Base-by-base conservation (phyloP, 2,329 filamentous ascomycete species). In the Alternaria hordeiaustralica region DNA sequence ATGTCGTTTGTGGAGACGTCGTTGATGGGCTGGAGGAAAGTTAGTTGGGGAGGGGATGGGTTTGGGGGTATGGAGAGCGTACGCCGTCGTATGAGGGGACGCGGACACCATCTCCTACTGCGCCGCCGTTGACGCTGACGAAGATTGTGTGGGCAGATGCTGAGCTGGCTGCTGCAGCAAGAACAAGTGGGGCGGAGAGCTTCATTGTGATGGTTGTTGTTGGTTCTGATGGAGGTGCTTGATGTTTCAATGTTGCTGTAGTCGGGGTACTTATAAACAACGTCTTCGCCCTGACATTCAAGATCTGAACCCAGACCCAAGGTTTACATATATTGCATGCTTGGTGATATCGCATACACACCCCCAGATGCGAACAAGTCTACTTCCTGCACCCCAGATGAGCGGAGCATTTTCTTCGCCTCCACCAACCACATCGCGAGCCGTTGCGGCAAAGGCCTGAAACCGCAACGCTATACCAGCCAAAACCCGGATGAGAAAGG, bases 1-100 rank as follows among this genome's bases (percentile, higher is more conserved):
- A 89, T 78, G 61, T 85, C 82, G 71, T 84, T 82, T 54, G 83
- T 84, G 18, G 81, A 82, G 13, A 88, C 87, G 69, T 89, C 84
- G 20, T 79, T 82, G 74, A 88, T 84, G 58, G 86, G 87, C 70
- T 68, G 81, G 10, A 25, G 13, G 1, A 23, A 26, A 5, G 2
- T 43, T 41, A 30, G 20, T 15, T 13, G 6, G 25, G 21, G 10
- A 7, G 33, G 18, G 1, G 2, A 9, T 4, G 5, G 11, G 0
- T 11, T 11, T 51, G 28, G 47, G 8, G 1, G 2, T 18, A 6
- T 11, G 9, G 36, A 6, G 41, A 8, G 67, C 71, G 5, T 68
- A 76, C 75, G 9, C 76, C 76, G 61, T 78, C 75, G 61, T 78
- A 78, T 0, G 69, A 67, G 11, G 86, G 86, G 2, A 84, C 83